These are phyloP conservation scores for Leccinum boreale DNA, from an alignment of 768 basidiomycete genomes.

Conservation along the genomic window DNA sequence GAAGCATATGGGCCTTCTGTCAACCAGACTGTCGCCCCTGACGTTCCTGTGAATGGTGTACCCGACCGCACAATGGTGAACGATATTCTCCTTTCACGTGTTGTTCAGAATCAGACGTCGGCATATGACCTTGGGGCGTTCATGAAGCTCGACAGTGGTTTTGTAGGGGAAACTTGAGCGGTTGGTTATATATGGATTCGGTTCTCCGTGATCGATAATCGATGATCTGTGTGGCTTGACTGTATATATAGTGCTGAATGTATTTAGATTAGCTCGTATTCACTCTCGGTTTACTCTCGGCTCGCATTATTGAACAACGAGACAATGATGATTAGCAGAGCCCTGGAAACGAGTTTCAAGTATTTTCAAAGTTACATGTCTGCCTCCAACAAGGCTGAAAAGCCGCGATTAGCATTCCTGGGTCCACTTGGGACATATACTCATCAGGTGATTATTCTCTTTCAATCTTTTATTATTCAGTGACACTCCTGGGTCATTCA, in stretches of 20 bases:
- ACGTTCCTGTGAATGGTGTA: conserved; percentile 4
- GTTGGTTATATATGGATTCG: background rate
- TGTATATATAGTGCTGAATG: background rate
- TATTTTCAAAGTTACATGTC: conserved; percentile 11
- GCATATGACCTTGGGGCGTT: conserved; percentile 12
- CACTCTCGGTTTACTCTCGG: background rate
- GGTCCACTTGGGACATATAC: conserved; percentile 73
- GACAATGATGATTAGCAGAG: conserved; percentile 5
- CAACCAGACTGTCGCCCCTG: background rate
- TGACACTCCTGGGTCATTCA: conserved; percentile 21
- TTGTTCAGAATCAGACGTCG: conserved; percentile 5
- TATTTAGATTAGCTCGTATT: background rate
- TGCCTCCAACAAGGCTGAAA: conserved; percentile 6
- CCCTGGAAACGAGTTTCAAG: conserved; percentile 4
- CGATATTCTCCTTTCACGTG: conserved; percentile 7
- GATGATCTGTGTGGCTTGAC: background rate
- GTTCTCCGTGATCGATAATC: background rate
- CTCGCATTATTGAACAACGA: background rate
- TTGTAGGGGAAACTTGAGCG: conserved; percentile 5
- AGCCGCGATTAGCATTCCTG: conserved; percentile 46
- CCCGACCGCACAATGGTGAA: conserved; percentile 8
- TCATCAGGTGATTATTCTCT: conserved; percentile 46
- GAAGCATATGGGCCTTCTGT: conserved; percentile 6
- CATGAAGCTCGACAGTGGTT: conserved; percentile 5
- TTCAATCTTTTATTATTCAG: conserved; percentile 11